phyloP scores from a whole-genome alignment of 352 stramenopile species.

The Globisporangium viniferum region DNA sequence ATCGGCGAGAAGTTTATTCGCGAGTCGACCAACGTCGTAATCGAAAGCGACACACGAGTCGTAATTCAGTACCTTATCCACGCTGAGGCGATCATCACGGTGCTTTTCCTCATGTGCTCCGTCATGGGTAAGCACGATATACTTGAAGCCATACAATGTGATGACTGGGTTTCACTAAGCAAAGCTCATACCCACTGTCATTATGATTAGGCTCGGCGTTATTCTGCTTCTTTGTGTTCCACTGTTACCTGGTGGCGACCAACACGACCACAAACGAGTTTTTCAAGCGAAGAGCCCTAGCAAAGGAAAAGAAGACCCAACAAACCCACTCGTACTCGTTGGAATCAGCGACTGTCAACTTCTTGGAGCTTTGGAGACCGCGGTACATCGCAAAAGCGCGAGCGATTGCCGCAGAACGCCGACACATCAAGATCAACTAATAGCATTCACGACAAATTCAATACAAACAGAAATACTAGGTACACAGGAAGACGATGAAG shows the following conservation, averaged over 20 bases:
- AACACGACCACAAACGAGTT: slow-evolving; percentile 78
- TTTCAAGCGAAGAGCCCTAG: slow-evolving; percentile 46
- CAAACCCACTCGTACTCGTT: slow-evolving; percentile 16
- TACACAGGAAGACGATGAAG: neutral
- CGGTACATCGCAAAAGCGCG: slow-evolving; percentile 23
- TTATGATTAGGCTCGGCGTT: slow-evolving; percentile 31
- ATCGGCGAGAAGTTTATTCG: slow-evolving; percentile 45
- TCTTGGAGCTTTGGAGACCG: slow-evolving; percentile 29
- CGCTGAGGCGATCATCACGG: slow-evolving; percentile 29
- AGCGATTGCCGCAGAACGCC: neutral
- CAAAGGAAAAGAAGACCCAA: neutral
- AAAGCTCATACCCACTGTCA: neutral
- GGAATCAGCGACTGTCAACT: slow-evolving; percentile 21
- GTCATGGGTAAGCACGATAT: slow-evolving; percentile 38
- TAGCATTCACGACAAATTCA: neutral
- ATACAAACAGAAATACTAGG: neutral
- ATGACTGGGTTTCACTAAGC: neutral
- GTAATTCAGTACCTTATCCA: slow-evolving; percentile 54
- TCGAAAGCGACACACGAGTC: slow-evolving; percentile 36
- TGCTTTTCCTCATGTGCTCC: slow-evolving; percentile 43
- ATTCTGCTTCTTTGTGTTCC: slow-evolving; percentile 46
- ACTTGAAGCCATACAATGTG: neutral
- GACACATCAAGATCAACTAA: neutral
- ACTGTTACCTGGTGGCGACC: slow-evolving; percentile 44
- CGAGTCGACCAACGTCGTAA: slow-evolving; percentile 26